Conservation (phyloP, 805 yeast species). For the Wickerhamiella alocasiicola region DNA sequence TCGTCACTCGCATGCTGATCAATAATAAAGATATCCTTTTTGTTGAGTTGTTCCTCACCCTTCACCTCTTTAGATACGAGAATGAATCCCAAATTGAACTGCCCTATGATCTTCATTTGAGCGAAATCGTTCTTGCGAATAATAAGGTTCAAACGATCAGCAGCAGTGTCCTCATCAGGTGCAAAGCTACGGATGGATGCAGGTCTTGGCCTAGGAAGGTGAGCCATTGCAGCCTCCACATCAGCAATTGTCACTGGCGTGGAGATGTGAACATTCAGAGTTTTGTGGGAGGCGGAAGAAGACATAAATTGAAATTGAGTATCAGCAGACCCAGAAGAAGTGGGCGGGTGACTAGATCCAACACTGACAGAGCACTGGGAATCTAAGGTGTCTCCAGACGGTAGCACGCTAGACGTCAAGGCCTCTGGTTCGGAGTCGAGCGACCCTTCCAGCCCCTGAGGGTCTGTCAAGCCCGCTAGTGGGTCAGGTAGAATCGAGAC, state of each 20-base stretch:
- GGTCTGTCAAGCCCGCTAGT: too few species aligned
- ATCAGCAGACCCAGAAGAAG: too few species aligned
- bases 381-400: too few species aligned
- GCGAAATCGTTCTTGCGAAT: slow-evolving; percentile 62
- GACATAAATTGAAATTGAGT: too few species aligned
- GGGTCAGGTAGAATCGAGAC: too few species aligned
- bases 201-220: not conserved
- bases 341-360: too few species aligned
- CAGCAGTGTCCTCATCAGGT: slow-evolving; percentile 40
- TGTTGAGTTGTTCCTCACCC: slow-evolving; percentile 11
- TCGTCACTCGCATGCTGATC: slow-evolving; percentile 99
- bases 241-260: slow-evolving; percentile 15
- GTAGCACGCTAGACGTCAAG: too few species aligned
- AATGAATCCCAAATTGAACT: slow-evolving; percentile 92
- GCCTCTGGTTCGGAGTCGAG: too few species aligned
- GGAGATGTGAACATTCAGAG: slow-evolving; percentile 16
- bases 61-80: slow-evolving; percentile 40
- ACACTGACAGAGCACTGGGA: too few species aligned
- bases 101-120: slow-evolving; percentile 75
- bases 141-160: slow-evolving; percentile 43
- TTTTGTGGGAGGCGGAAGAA: slow-evolving; percentile 3
- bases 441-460: too few species aligned
- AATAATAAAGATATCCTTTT: slow-evolving; percentile 58
- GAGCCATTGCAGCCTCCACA: slow-evolving; percentile 9
- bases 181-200: slow-evolving; percentile 23